Evolutionary conservation across 495 filamentous ascomycete genomes (phyloP).

Genomic region (Xylaria intraflava): DNA sequence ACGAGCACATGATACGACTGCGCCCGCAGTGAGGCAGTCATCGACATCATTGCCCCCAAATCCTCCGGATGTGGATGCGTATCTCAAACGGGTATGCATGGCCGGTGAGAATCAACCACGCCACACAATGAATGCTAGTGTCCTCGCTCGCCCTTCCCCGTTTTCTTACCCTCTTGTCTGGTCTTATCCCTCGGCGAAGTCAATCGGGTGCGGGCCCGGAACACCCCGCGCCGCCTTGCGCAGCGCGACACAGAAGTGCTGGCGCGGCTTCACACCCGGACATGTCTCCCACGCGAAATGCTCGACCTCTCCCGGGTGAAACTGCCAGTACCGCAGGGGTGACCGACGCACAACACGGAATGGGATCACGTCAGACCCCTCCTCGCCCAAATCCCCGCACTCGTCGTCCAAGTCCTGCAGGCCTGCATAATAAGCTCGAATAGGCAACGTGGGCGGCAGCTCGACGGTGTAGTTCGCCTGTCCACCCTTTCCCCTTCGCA

Average conservation of each 20-base stretch:
- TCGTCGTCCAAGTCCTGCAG: conserved; percentile 10
- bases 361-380: not conserved
- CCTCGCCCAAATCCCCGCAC: not conserved
- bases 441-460: conserved; percentile 19
- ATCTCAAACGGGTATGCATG: too few relatives aligned
- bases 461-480: conserved; percentile 19
- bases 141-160: too few relatives aligned
- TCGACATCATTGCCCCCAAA: too few relatives aligned
- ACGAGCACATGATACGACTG: too few relatives aligned
- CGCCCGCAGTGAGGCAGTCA: too few relatives aligned
- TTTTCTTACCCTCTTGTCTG: too few relatives aligned
- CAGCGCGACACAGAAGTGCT: conserved; percentile 19
- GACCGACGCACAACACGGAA: conserved; percentile 20
- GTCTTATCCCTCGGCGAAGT: conserved; percentile 14
- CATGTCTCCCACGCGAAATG: conserved; percentile 23
- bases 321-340: conserved; percentile 26
- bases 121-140: too few relatives aligned
- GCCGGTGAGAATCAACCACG: too few relatives aligned
- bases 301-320: conserved; percentile 24
- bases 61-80: too few relatives aligned
- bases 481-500: conserved; percentile 4
- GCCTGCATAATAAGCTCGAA: conserved; percentile 15
- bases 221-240: conserved; percentile 13
- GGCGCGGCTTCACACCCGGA: conserved; percentile 10
- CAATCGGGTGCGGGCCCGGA: conserved; percentile 21